Conservation (phyloP, 73 alveolate species). For the Blepharisma japonicum region DNA sequence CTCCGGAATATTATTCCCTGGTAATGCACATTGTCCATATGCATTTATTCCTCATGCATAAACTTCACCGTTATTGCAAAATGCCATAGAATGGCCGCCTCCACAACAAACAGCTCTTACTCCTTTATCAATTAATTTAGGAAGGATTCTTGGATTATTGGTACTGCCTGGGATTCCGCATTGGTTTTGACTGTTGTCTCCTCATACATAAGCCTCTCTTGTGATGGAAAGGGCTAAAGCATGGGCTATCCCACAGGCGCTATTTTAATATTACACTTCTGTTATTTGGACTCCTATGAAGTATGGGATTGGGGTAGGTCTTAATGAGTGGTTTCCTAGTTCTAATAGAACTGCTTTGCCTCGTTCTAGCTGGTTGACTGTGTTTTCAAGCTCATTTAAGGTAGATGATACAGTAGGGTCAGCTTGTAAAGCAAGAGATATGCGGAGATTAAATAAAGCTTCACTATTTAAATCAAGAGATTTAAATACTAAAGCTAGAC, state of each 20-base stretch:
- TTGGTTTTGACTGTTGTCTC: neutral
- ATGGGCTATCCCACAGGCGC: constrained; percentile 23
- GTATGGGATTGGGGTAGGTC: neutral
- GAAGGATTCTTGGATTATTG: neutral
- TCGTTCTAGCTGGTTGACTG: neutral
- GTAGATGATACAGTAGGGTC: neutral
- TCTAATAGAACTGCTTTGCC: neutral
- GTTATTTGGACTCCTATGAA: neutral
- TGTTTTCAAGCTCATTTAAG: neutral
- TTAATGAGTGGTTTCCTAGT: neutral
- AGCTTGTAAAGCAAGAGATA: neutral
- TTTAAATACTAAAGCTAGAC: constrained; percentile 53
- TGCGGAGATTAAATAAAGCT: constrained; percentile 32
- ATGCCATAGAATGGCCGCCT: neutral
- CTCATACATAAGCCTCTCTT: neutral
- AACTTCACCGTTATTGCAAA: neutral
- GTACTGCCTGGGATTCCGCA: constrained; percentile 1
- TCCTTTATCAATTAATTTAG: neutral
- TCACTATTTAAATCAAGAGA: constrained; percentile 44
- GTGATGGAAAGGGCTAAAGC: neutral
- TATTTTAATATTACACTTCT: neutral
- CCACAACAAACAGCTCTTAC: neutral
- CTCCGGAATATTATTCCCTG: neutral
- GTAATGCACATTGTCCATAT: neutral
- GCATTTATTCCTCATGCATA: constrained; percentile 15